These are phyloP conservation scores for Periconia sp. DNA, from an alignment of 2,329 filamentous ascomycete species.

Conservation along the genomic window DNA sequence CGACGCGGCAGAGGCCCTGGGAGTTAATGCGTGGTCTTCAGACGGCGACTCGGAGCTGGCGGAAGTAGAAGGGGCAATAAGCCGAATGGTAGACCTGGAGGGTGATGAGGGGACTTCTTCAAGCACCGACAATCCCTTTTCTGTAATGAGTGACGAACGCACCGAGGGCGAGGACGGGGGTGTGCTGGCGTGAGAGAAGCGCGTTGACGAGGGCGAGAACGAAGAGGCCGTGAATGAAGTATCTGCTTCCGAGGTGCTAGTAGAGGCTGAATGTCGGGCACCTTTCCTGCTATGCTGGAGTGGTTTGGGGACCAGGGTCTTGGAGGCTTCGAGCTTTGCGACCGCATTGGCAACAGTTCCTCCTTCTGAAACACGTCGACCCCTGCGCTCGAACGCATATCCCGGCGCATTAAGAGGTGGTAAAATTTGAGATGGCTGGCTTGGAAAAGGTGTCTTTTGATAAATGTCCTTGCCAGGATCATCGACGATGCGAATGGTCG, in stretches of 20 bases:
- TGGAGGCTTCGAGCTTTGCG: slow-evolving; percentile 39
- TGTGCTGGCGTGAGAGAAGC: slow-evolving; percentile 44
- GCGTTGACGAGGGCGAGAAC: slow-evolving; percentile 39
- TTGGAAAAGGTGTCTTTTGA: slow-evolving; percentile 44
- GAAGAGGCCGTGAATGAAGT: slow-evolving; percentile 37
- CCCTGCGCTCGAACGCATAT: slow-evolving; percentile 42
- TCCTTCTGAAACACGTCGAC: slow-evolving; percentile 43
- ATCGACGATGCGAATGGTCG: slow-evolving; percentile 46
- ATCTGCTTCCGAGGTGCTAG: slow-evolving; percentile 42
- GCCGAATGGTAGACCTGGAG: slow-evolving; percentile 37
- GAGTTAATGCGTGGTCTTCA: slow-evolving; percentile 37
- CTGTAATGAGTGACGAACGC: slow-evolving; percentile 27
- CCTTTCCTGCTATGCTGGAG: slow-evolving; percentile 33
- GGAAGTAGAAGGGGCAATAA: slow-evolving; percentile 40
- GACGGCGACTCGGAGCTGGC: slow-evolving; percentile 29
- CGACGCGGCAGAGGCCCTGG: slow-evolving; percentile 38
- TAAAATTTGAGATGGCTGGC: slow-evolving; percentile 43
- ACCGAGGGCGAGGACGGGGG: slow-evolving; percentile 39
- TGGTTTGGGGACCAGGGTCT: slow-evolving; percentile 36
- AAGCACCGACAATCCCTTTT: slow-evolving; percentile 37
- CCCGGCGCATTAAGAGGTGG: slow-evolving; percentile 40
- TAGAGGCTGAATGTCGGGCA: slow-evolving; percentile 41
- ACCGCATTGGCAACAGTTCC: slow-evolving; percentile 41
- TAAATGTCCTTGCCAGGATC: slow-evolving; percentile 39
- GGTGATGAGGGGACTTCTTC: slow-evolving; percentile 26